These are phyloP conservation scores for Podospora sp. DNA, from an alignment of 495 filamentous ascomycete species.

Conservation along the genomic window DNA sequence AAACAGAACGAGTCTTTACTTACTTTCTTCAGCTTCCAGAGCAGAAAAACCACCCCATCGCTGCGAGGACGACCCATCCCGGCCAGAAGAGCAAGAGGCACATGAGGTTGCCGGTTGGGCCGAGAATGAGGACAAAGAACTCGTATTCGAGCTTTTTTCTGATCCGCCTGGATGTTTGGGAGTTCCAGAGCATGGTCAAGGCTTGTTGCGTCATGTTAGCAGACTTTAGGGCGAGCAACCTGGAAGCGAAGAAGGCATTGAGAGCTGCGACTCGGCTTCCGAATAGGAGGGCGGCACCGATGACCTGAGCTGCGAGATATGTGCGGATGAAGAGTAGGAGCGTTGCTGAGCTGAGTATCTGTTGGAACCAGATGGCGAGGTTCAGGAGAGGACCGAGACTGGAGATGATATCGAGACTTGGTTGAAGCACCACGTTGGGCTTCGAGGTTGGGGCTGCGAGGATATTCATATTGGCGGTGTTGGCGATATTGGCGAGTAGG, in stretches of 20 bases:
- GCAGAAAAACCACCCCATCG: conserved; percentile 27
- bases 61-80: conserved; percentile 46
- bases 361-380: conserved; percentile 38
- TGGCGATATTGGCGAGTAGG: conserved; percentile 22
- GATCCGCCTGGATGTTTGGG: conserved; percentile 31
- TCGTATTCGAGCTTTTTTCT: conserved; percentile 48
- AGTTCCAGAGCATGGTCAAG: conserved; percentile 36
- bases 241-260: conserved; percentile 22
- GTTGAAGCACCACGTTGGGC: conserved; percentile 27
- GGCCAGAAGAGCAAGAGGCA: conserved; percentile 53
- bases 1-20: background rate
- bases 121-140: conserved; percentile 46
- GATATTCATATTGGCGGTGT: conserved; percentile 36
- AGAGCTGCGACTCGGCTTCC: conserved; percentile 27
- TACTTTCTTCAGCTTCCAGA: conserved; percentile 25
- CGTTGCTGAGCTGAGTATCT: conserved; percentile 26
- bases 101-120: conserved; percentile 42
- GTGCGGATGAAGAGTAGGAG: conserved; percentile 32
- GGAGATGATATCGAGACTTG: conserved; percentile 27
- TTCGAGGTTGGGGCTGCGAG: conserved; percentile 38
- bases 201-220: conserved; percentile 7
- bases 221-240: conserved; percentile 6
- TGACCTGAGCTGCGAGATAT: conserved; percentile 28
- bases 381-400: conserved; percentile 31
- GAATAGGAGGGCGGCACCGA: conserved; percentile 23